These are phyloP conservation scores for Aspergillus candidus DNA, from an alignment of 2,329 filamentous ascomycete genomes.

Conservation along the genomic window DNA sequence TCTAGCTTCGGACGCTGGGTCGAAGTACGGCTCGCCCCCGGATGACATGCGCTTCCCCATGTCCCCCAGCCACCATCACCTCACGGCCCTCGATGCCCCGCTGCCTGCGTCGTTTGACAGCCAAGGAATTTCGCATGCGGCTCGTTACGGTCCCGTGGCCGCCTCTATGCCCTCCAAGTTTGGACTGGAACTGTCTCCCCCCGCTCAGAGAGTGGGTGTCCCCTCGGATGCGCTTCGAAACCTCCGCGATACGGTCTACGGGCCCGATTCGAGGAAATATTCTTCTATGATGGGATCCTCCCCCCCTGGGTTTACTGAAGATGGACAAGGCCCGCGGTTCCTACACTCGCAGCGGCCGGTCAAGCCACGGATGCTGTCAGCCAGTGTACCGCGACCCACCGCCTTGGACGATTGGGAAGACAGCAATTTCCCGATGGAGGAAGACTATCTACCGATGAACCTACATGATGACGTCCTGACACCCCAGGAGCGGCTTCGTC, in stretches of 20 bases:
- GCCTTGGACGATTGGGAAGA: slow-evolving; percentile 55
- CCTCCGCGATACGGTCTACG: slow-evolving; percentile 62
- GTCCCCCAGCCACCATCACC: slow-evolving; percentile 64
- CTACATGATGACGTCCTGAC: slow-evolving; percentile 59
- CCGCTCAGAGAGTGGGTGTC: slow-evolving; percentile 61
- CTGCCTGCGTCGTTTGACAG: slow-evolving; percentile 94
- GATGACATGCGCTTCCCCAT: slow-evolving; percentile 72
- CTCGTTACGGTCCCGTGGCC: slow-evolving; percentile 81
- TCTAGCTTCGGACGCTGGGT: slow-evolving; percentile 53
- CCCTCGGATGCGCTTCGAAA: slow-evolving; percentile 59
- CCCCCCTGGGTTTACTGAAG: slow-evolving; percentile 59
- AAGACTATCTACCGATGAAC: slow-evolving; percentile 75
- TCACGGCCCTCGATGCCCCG: slow-evolving; percentile 91
- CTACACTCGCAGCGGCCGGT: slow-evolving; percentile 62
- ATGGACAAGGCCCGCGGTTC: slow-evolving; percentile 57
- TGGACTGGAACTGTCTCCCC: slow-evolving; percentile 71
- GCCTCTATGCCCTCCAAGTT: slow-evolving; percentile 91
- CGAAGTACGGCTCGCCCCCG: slow-evolving; percentile 75
- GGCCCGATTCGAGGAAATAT: slow-evolving; percentile 61
- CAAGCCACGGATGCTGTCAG: slow-evolving; percentile 52
- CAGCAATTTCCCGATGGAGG: slow-evolving; percentile 69
- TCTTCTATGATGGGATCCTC: slow-evolving; percentile 48
- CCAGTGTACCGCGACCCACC: slow-evolving; percentile 51
- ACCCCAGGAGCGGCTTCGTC: slow-evolving; percentile 55
- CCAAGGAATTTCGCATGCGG: slow-evolving; percentile 87